Evolutionary conservation across 2,329 filamentous ascomycete species (phyloP), one percentile per base, ranked within the genome.

Genomic region (Ilyonectria mors-panacis): DNA sequence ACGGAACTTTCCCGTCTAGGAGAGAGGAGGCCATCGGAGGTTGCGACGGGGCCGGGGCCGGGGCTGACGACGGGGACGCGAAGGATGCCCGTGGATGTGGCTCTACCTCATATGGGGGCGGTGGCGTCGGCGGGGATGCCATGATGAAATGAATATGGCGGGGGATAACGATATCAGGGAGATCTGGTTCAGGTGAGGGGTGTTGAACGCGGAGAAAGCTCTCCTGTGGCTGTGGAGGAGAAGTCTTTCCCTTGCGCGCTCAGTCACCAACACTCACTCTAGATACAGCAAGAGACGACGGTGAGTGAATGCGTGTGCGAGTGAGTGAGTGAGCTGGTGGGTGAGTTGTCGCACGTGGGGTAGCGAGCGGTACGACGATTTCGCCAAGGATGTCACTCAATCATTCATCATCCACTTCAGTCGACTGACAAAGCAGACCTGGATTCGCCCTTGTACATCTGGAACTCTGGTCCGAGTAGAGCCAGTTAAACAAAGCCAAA

Each of bases 61-160:
- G 37, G 17, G 37, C 37, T 30, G 44, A 28, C 19, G 56, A 59
- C 15, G 21, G 30, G 55, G 55, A 39, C 3, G 63, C 30, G 28
- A 45, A 39, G 26, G 44, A 28, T 19, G 50, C 28, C 28, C 45
- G 50, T 54, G 56, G 63, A 30, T 56, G 57, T 37, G 59, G 28
- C 42, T 61, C 44, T 48, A 57, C 58, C 54, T 61, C 35, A 21
- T 66, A 66, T 30, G 63, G 63, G 56, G 63, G 63, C 10, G 63
- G 63, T 47, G 63, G 63, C 42, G 63, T 61, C 42, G 62, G 56
- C 54, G 54, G 62, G 48, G 56, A 59, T 33, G 44, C 51, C 45
- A 60, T 60, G 15, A 10, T 57, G 37, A n/a, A 42, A 54, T 35
- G 33, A 45, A 23, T 54, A 35, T 47, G 50, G 48, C 21, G 59